Conservation (phyloP, 2,329 filamentous ascomycete species). For the Penicillium sp. region DNA sequence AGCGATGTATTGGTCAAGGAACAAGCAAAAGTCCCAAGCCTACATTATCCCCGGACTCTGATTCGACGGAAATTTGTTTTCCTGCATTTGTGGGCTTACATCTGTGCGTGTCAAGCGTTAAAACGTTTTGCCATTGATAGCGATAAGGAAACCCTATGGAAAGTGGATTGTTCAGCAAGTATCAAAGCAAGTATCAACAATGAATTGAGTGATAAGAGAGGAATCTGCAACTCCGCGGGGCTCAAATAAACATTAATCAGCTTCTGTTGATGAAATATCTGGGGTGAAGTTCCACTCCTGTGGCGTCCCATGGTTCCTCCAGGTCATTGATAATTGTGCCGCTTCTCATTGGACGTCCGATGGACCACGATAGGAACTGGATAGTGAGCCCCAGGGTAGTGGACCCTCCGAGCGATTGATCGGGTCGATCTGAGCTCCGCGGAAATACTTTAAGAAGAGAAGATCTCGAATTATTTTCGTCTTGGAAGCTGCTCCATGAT, state of each 20-base stretch:
- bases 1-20: neutral
- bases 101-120: neutral
- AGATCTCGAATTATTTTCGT: neutral
- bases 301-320: neutral
- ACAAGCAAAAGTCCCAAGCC: neutral
- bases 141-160: constrained; percentile 12
- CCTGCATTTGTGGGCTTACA: neutral
- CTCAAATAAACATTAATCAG: neutral
- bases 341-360: constrained; percentile 22
- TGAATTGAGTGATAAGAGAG: constrained; percentile 6
- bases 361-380: constrained; percentile 14
- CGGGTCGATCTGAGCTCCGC: constrained; percentile 18
- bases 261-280: neutral
- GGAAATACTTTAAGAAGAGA: constrained; percentile 19
- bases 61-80: neutral
- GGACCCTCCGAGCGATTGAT: neutral
- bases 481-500: neutral
- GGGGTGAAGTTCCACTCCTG: neutral
- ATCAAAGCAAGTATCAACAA: neutral
- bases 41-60: neutral
- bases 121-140: neutral
- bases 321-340: constrained; percentile 22
- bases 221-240: constrained; percentile 19
- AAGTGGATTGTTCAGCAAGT: neutral
- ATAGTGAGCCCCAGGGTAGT: neutral